Base-by-base conservation (phyloP, 768 basidiomycete species). In the Leccinellum luteum region DNA sequence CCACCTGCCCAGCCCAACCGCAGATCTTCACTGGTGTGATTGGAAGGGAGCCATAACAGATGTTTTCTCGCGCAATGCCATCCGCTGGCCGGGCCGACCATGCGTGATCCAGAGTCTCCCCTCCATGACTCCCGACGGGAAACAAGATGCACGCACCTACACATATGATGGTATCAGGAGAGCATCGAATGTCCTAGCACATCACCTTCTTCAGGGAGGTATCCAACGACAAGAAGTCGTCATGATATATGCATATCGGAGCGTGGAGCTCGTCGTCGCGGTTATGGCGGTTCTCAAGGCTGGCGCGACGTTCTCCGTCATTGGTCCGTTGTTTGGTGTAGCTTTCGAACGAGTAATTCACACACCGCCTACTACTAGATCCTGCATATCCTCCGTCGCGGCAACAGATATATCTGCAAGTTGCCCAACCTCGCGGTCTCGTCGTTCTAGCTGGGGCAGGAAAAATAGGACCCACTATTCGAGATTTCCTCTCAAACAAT, bases 31-130 rank as follows among this genome's bases (percentile, higher is more conserved):
- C 65, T 99, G 97, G 96, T 96, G 93, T 73, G 95, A 89, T 52
- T 99, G 89, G 85, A 93, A 94, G 71, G 97, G 96, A 31, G 92
- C 96, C 7, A 98, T 99, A 68, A 93, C 96, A 14, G 90, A 96
- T 69, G 84, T 98, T 23, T 98, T 99, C 74, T 90, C 93, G 10
- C 75, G 77, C 35, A 98, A 99, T 74, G 97, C 97, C 2, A 77
- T 80, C 12, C 73, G 76, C 56, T 83, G 84, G 73, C 95, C 96
- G 0, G 87, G 92, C 30, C 78, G 87, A n/a, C 78, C 89, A 5
- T 98, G 96, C 65, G 90, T 99, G 32, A 78, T 98, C 50, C 96
- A 99, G 72, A 85, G 81, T 54, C 63, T 88, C 44, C 79, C 86
- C 3, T 65, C 74, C 15, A 52, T 62, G 4, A 56, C 56, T 23